These are phyloP conservation scores for Candida glucosophila DNA, from an alignment of 1,139 yeast species.

Conservation along the genomic window DNA sequence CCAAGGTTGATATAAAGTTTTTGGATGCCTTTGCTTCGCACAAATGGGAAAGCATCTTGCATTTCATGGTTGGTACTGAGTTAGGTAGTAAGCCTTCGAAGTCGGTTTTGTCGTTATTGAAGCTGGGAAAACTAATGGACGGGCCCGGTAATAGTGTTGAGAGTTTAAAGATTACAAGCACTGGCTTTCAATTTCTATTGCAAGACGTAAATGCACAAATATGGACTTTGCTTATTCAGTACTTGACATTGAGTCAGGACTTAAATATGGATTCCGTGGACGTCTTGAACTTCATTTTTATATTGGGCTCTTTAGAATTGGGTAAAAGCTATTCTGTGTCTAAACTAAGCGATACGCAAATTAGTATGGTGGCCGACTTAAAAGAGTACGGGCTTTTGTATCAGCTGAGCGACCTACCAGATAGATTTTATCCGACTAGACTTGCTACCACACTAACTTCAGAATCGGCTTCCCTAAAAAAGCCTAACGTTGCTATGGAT, in stretches of 20 bases:
- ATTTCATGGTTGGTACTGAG: slow-evolving; percentile 95
- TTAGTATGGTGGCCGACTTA: slow-evolving; percentile 80
- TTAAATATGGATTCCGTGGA: slow-evolving; percentile 94
- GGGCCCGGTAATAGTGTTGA: slow-evolving; percentile 26
- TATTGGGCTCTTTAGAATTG: slow-evolving; percentile 84
- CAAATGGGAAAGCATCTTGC: slow-evolving; percentile 92
- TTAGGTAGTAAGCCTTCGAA: slow-evolving; percentile 55
- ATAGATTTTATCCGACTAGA: slow-evolving; percentile 81
- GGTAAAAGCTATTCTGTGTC: slow-evolving; percentile 78
- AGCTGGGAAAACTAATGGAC: slow-evolving; percentile 84
- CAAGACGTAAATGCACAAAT: slow-evolving; percentile 93
- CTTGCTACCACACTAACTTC: slow-evolving; percentile 87
- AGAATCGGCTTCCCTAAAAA: slow-evolving; percentile 60
- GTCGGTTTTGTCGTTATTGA: slow-evolving; percentile 56
- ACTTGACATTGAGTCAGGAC: slow-evolving; percentile 75
- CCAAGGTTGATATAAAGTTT: slow-evolving; percentile 51
- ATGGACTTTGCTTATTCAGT: slow-evolving; percentile 86
- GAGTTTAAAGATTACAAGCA: slow-evolving; percentile 68
- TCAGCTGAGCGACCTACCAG: slow-evolving; percentile 53
- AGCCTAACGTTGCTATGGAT: slow-evolving; percentile 64
- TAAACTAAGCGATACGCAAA: slow-evolving; percentile 71
- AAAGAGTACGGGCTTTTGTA: slow-evolving; percentile 89
- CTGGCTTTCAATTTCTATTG: slow-evolving; percentile 86
- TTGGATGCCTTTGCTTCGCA: slow-evolving; percentile 74
- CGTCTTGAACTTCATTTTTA: slow-evolving; percentile 84